Conservation (phyloP, 257 asterid genomes). For the Pogostemon cablin region DNA sequence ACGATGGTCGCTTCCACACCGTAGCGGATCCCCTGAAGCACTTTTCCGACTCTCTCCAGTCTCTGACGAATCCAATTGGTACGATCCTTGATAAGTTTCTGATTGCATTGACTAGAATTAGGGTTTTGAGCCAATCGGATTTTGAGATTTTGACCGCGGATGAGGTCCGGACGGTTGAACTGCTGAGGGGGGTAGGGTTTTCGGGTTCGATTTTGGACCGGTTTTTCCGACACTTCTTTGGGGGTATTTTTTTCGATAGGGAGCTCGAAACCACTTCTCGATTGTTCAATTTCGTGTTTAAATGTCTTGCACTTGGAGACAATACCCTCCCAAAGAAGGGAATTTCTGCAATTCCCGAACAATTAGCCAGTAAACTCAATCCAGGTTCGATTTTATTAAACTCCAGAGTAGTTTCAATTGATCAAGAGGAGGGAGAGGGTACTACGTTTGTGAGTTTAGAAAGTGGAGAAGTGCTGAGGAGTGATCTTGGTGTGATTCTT, state of each 20-base stretch:
- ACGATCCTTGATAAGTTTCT: slow-evolving; percentile 62
- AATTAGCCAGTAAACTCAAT: slow-evolving; percentile 64
- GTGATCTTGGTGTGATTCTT: slow-evolving; percentile 70
- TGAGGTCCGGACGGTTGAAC: slow-evolving; percentile 56
- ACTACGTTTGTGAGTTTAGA: slow-evolving; percentile 45
- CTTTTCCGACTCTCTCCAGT: slow-evolving; percentile 55
- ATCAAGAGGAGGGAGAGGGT: slow-evolving; percentile 35
- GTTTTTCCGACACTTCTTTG: slow-evolving; percentile 83
- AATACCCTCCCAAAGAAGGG: slow-evolving; percentile 85
- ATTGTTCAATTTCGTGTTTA: slow-evolving; percentile 79
- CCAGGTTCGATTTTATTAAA: slow-evolving; percentile 52
- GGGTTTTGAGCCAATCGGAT: slow-evolving; percentile 61
- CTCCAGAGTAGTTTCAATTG: slow-evolving; percentile 55
- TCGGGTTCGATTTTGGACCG: slow-evolving; percentile 76
- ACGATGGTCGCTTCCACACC: slow-evolving; percentile 70
- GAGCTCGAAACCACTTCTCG: slow-evolving; percentile 88
- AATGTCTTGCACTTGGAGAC: slow-evolving; percentile 81
- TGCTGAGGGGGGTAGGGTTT: slow-evolving; percentile 64
- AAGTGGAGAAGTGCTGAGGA: slow-evolving; percentile 52
- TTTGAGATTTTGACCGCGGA: slow-evolving; percentile 59
- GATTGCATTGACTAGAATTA: slow-evolving; percentile 67
- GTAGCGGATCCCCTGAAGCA: slow-evolving; percentile 92
- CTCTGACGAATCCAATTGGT: slow-evolving; percentile 78
- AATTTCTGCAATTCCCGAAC: slow-evolving; percentile 81
- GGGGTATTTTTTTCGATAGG: slow-evolving; percentile 83